These are phyloP conservation scores for Scytalidium lignicola DNA, from an alignment of 2,329 filamentous ascomycete genomes.

Conservation along the genomic window DNA sequence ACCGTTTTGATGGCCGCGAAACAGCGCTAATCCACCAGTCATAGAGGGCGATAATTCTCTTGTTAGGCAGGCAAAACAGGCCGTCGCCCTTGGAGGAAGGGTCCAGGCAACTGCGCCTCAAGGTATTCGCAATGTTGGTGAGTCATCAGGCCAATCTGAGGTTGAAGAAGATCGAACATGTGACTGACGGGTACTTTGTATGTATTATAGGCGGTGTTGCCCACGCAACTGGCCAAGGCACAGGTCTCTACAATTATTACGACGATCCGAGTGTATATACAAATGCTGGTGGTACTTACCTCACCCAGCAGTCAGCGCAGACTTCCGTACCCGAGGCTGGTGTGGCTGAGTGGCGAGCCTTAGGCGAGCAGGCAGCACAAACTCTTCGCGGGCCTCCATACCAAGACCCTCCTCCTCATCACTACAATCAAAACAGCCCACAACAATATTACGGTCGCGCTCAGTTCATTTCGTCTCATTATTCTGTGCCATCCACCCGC, in stretches of 20 bases:
- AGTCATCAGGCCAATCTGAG: slow-evolving; percentile 10
- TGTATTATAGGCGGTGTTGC: slow-evolving; percentile 6
- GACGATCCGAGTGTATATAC: background rate
- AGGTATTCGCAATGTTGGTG: slow-evolving; percentile 9
- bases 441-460: background rate
- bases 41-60: background rate
- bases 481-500: background rate
- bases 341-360: background rate
- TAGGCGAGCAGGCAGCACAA: background rate
- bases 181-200: slow-evolving; percentile 11
- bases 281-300: background rate
- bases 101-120: slow-evolving; percentile 7
- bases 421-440: background rate
- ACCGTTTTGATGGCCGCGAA: background rate
- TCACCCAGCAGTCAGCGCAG: background rate
- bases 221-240: slow-evolving; percentile 5
- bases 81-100: background rate
- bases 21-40: background rate
- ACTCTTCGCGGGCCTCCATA: background rate
- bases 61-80: background rate
- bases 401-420: background rate
- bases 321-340: background rate
- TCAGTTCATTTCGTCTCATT: background rate
- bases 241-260: background rate
- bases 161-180: slow-evolving; percentile 12